Evolutionary conservation across 2,329 filamentous ascomycete genomes (phyloP), one percentile per base, ranked within the genome.

Genomic region (Graphilbum fragrans): DNA sequence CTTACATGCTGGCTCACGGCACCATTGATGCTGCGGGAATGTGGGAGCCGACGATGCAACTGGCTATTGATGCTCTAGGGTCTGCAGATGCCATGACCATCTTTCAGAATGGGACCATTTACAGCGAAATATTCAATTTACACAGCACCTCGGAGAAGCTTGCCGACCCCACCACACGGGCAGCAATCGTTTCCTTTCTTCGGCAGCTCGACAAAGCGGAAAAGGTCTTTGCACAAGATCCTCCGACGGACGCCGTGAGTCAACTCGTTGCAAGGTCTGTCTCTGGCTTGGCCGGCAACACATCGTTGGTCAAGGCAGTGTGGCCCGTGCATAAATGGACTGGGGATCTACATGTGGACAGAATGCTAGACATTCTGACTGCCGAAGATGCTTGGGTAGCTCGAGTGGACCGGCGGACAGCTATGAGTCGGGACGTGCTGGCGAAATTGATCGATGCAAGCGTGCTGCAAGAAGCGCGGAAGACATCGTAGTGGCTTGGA

Each of bases 41-140:
- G 41, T 60, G 57, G 58, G 57, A 60, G 50, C 55, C 57, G 19
- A 51, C 53, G 16, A 54, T 58, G 8, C 50, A 60, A 49, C 48
- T 60, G 4, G 56, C 49, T 4, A 49, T 52, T 22, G 42, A 53
- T 11, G 53, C 50, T 2, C 35, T 57, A n/a, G 55, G 52, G 2
- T 35, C 38, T 17, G 39, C 42, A 18, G 51, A 54, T 23, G 36
- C 37, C 33, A 18, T 31, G 27, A 50, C 50, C 10, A 44, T 57
- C 14, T 59, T 59, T 42, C 48, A 53, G 37, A 53, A 59, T 40
- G 46, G 48, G 35, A 50, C 51, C 2, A 40, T 52, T 6, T 60
- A 60, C 44, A 52, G 57, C 23, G 58, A 60, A 50, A 51, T 60
- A 16, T 60, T 58, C 46, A 57, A 51, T 35, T 45, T 60, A 23